phyloP scores from a whole-genome alignment of 2,329 filamentous ascomycete species.

The Purpureocillium lavendulum region DNA sequence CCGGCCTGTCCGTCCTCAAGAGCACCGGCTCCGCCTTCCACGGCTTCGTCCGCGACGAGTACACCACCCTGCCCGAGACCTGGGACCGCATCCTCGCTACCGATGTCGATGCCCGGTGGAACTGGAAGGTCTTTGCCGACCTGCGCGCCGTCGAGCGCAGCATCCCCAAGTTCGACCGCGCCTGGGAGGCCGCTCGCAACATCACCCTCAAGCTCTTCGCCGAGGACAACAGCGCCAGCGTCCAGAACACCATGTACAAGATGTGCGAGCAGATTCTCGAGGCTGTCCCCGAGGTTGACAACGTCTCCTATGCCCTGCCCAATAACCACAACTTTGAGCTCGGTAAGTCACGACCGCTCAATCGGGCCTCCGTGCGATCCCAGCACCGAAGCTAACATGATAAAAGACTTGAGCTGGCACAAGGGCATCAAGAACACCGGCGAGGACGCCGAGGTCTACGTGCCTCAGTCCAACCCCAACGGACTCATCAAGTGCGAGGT shows the following conservation, averaged over 20 bases:
- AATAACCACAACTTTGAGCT: constrained; percentile 99
- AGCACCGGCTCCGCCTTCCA: constrained; percentile 95
- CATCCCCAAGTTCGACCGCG: constrained; percentile 63
- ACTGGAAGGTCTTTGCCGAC: constrained; percentile 65
- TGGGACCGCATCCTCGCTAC: constrained; percentile 96
- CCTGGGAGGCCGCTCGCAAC: constrained; percentile 67
- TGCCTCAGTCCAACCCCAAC: constrained; percentile 86
- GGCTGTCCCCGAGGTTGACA: constrained; percentile 60
- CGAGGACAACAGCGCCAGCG: constrained; percentile 80
- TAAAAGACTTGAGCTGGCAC: constrained; percentile 85
- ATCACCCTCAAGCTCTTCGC: constrained; percentile 93
- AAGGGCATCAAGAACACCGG: constrained; percentile 93
- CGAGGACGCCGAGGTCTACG: constrained; percentile 90
- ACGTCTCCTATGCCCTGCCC: constrained; percentile 75
- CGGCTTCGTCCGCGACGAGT: constrained; percentile 88
- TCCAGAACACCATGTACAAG: constrained; percentile 98
- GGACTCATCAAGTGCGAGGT: constrained; percentile 94
- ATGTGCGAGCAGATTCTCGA: constrained; percentile 86
- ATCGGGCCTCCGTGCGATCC: background rate
- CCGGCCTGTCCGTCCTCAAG: constrained; percentile 83
- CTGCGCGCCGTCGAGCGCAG: constrained; percentile 59
- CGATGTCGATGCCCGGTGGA: constrained; percentile 80
- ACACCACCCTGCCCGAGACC: constrained; percentile 80
- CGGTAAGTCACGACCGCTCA: constrained; percentile 45
- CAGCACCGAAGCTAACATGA: background rate